A percentile compares a stretch with the other conserved stretches of the same genome.
Conservation (phyloP, 2,329 filamentous ascomycete genomes). For the Pseudocercospora musae region DNA sequence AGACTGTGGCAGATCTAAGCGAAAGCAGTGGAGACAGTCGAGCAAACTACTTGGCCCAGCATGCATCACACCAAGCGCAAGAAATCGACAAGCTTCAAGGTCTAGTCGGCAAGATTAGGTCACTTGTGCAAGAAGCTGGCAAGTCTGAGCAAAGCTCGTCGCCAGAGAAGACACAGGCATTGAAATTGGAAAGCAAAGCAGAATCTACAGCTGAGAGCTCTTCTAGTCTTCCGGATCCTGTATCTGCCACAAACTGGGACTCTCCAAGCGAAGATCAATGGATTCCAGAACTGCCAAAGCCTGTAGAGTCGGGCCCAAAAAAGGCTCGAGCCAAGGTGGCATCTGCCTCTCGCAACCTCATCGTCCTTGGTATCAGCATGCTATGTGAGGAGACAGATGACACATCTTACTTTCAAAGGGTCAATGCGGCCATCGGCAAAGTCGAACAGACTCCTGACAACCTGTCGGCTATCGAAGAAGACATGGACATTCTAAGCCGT, state of each 20-base stretch:
- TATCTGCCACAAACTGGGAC: constrained; percentile 13
- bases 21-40: constrained; percentile 20
- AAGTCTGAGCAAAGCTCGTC: constrained; percentile 15
- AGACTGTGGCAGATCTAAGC: constrained; percentile 23
- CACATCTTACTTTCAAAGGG: constrained; percentile 19
- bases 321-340: background rate
- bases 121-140: constrained; percentile 22
- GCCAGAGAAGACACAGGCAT: constrained; percentile 10
- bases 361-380: constrained; percentile 20
- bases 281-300: constrained; percentile 8
- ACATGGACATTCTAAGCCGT: constrained; percentile 23
- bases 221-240: background rate
- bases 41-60: constrained; percentile 23
- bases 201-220: constrained; percentile 9
- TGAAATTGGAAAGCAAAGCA: background rate
- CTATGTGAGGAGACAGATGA: constrained; percentile 20
- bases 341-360: constrained; percentile 17
- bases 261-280: constrained; percentile 21
- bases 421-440: constrained; percentile 19
- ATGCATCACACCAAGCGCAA: constrained; percentile 23
- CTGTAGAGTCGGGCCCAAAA: constrained; percentile 2
- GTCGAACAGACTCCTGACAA: constrained; percentile 21
- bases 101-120: constrained; percentile 21
- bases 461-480: constrained; percentile 16
- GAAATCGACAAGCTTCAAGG: constrained; percentile 25